Evolutionary conservation across 1,284 basidiomycete genomes (phyloP).

Genomic region (Trametes versicolor): DNA sequence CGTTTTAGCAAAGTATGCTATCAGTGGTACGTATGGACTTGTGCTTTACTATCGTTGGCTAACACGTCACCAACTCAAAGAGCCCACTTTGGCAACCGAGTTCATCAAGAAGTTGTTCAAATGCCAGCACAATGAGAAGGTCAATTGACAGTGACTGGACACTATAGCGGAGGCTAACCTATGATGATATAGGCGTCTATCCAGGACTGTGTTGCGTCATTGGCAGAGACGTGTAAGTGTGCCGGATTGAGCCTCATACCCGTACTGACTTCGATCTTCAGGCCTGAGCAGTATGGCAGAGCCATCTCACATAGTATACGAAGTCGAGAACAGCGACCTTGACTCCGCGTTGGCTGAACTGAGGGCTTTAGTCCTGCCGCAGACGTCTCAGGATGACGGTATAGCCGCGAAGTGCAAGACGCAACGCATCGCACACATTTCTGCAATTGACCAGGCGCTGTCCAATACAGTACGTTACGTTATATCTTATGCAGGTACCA

Average conservation of each 20-base stretch:
- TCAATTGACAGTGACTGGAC: slow-evolving; percentile 31
- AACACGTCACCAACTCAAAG: slow-evolving; percentile 31
- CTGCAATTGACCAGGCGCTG: slow-evolving; percentile 52
- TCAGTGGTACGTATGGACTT: slow-evolving; percentile 56
- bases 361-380: slow-evolving; percentile 48
- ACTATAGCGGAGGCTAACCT: background rate
- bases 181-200: slow-evolving; percentile 63
- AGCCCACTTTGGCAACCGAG: slow-evolving; percentile 59
- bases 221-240: slow-evolving; percentile 70
- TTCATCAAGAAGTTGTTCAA: slow-evolving; percentile 62
- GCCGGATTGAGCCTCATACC: background rate
- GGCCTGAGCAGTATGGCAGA: slow-evolving; percentile 69
- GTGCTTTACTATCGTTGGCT: background rate
- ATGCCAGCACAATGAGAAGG: slow-evolving; percentile 79
- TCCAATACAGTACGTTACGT: slow-evolving; percentile 52
- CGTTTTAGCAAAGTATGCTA: slow-evolving; percentile 62
- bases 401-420: slow-evolving; percentile 56
- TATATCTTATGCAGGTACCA: background rate
- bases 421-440: slow-evolving; percentile 56
- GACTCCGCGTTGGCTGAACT: slow-evolving; percentile 50
- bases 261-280: slow-evolving; percentile 40
- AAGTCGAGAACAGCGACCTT: slow-evolving; percentile 55
- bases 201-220: slow-evolving; percentile 66
- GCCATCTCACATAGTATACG: slow-evolving; percentile 65
- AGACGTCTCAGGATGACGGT: slow-evolving; percentile 44